Conservation (phyloP, 75 land plant species). For the Picea glauca region DNA sequence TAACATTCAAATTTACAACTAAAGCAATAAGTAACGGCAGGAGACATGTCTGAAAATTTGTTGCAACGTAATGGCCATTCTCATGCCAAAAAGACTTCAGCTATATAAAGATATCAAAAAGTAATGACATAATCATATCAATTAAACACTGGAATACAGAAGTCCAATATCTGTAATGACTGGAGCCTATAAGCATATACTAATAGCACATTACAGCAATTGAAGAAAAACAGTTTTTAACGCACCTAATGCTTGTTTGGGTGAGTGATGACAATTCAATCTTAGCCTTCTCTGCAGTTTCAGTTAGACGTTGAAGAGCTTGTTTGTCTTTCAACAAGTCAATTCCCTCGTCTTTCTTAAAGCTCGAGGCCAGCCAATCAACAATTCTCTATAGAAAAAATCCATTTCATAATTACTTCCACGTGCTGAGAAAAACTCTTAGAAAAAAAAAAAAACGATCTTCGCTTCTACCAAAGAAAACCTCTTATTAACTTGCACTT, state of each 20-base stretch:
- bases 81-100: no score
- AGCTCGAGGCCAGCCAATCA: slow-evolving; percentile 40
- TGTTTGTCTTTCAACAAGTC: slow-evolving; percentile 51
- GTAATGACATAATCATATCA: no score
- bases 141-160: no score
- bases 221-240: no score
- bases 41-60: no score
- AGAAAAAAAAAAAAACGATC: background rate
- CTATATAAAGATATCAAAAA: no score
- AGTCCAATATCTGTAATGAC: no score
- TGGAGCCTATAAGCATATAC: no score
- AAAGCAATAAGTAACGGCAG: no score
- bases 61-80: no score
- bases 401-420: background rate
- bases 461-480: background rate
- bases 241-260: slow-evolving; percentile 53
- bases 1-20: no score
- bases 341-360: slow-evolving; percentile 42
- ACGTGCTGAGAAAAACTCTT: background rate
- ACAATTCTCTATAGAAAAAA: slow-evolving; percentile 62
- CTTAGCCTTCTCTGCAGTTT: slow-evolving; percentile 66
- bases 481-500: background rate
- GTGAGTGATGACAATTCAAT: slow-evolving; percentile 58
- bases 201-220: no score
- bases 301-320: slow-evolving; percentile 52